Evolutionary conservation across 495 filamentous ascomycete species (phyloP), one percentile per base, ranked within the genome.

Genomic region (Neurospora sp.): DNA sequence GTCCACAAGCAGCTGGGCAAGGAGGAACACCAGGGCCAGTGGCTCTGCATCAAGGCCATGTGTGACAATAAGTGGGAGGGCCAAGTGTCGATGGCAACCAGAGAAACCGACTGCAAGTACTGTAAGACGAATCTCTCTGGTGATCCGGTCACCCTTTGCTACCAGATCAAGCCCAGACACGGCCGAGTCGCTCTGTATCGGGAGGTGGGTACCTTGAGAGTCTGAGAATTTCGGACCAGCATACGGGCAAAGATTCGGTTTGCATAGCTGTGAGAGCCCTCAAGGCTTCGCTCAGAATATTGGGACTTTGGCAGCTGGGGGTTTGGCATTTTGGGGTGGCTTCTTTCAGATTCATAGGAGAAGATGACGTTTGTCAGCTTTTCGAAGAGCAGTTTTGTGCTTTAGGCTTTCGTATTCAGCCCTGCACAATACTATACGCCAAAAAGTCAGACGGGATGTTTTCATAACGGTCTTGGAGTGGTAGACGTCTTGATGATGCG

Each of bases 11-110:
- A 70, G 31, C 19, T 73, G 72, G 36, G 21, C 13, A 37, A 45
- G 39, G 40, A 71, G 15, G 17, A 45, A 34, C 39, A 54, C 31
- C 69, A 73, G 11, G 31, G 70, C 24, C 37, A 71, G n/a, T 73
- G 72, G 72, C 69, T 73, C 17, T 73, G 72, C 36, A 28, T 73
- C 34, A 71, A 73, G 40, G 72, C 72, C 1, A 71, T 73, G 34
- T 73, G 72, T 15, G 72, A 73, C 36, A 38, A 28, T 11, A 37
- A 62, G 24, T 73, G 72, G 72, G 31, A 48, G 42, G 72, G 72
- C 8, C 31, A 5, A 8, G 69, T 54, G n/a, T 71, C 39, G n/a
- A 34, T 71, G 39, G 42, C 24, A 19, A 66, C 54, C 15, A 34
- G 54, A 39, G 72, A 73, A n/a, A 31, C 9, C 24, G 39, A 31